Conservation (phyloP, 192 early-diverging fungal species). For the Entophlyctis luteolus region DNA sequence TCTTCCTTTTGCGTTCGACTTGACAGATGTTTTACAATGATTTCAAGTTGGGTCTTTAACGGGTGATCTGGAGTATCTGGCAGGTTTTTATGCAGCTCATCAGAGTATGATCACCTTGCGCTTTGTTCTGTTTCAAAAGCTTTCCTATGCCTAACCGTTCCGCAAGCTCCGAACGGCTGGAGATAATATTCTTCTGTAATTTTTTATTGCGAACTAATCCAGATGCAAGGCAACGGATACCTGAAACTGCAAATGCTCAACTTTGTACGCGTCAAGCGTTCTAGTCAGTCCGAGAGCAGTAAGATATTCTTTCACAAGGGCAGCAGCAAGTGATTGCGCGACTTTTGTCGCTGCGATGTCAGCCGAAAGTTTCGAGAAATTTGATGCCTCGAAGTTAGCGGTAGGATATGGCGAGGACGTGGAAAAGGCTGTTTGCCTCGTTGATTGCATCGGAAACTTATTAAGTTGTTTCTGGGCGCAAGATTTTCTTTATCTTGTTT, state of each 20-base stretch:
- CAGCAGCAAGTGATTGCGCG: conserved; percentile 1
- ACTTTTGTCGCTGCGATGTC: background rate
- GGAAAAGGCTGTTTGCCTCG: background rate
- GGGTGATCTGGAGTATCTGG: conserved; percentile 18
- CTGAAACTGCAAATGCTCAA: conserved; percentile 27
- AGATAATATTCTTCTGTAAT: conserved; percentile 8
- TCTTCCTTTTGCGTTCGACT: conserved; percentile 1
- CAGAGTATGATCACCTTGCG: conserved; percentile 4
- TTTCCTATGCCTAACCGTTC: conserved; percentile 25
- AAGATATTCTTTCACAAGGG: conserved; percentile 31
- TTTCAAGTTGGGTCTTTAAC: conserved; percentile 27
- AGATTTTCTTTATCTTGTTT: too few species aligned
- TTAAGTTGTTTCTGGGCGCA: too few species aligned
- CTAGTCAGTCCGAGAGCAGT: conserved; percentile 22
- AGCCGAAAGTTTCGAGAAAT: background rate
- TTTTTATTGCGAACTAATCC: background rate
- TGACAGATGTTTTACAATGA: conserved; percentile 9
- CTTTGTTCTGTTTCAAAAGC: conserved; percentile 27
- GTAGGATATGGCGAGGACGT: background rate
- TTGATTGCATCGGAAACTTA: too few species aligned
- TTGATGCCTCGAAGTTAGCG: background rate
- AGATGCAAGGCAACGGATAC: conserved; percentile 10
- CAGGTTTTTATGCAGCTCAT: too few species aligned
- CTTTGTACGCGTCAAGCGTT: conserved; percentile 32
- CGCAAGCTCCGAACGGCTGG: conserved; percentile 19